Evolutionary conservation across 768 basidiomycete genomes (phyloP).

Genomic region (Russula foetens): DNA sequence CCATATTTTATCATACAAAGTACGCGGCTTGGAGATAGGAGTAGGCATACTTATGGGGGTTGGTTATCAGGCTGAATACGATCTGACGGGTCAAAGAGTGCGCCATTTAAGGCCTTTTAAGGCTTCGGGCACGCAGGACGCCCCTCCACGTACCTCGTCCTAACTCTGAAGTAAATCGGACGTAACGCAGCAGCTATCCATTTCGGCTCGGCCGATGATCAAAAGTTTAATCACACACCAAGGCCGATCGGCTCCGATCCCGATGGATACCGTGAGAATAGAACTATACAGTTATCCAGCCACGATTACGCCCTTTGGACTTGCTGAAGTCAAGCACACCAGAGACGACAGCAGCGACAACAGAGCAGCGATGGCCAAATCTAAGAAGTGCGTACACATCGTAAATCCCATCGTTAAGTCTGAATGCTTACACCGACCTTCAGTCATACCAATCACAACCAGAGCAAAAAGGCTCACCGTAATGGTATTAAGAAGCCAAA

Average conservation of each 20-base stretch:
- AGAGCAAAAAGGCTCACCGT: conserved; percentile 93
- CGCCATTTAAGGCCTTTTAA: background rate
- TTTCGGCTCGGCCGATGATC: background rate
- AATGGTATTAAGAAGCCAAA: conserved; percentile 91
- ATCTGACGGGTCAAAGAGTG: background rate
- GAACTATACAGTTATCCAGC: conserved; percentile 28
- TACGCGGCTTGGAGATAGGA: conserved; percentile 58
- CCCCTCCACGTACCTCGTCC: too few relatives aligned
- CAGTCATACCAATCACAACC: conserved; percentile 93
- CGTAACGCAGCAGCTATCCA: too few relatives aligned
- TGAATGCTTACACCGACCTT: conserved; percentile 7
- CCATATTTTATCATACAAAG: conserved; percentile 97
- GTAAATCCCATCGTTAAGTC: conserved; percentile 5
- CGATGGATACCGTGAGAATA: background rate
- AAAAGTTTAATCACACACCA: background rate
- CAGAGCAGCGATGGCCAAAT: conserved; percentile 77
- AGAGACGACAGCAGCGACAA: conserved; percentile 14
- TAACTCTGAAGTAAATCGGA: too few relatives aligned
- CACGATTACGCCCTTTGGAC: conserved; percentile 5
- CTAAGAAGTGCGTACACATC: conserved; percentile 71
- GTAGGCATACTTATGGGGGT: conserved; percentile 40
- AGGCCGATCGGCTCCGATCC: conserved; percentile 6
- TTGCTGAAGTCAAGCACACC: background rate
- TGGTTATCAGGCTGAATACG: background rate
- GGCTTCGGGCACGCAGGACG: too few relatives aligned